Conservation (phyloP, 345 rosid species). For the Syzygium grande region DNA sequence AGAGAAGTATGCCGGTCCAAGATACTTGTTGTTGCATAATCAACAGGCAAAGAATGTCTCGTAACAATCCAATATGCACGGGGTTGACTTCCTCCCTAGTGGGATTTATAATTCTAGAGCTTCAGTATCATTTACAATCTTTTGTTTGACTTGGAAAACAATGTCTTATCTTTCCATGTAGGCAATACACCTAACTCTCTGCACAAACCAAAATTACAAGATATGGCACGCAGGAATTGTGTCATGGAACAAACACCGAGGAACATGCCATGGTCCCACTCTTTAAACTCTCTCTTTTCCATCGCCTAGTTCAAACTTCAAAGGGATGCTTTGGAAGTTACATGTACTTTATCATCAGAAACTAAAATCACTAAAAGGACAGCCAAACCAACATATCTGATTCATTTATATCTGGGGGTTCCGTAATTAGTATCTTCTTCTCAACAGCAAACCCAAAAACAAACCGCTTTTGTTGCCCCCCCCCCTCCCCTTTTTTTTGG, state of each 20-base stretch:
- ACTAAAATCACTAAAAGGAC: not conserved
- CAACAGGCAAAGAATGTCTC: not conserved
- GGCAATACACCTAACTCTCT: not conserved
- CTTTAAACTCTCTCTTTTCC: not conserved
- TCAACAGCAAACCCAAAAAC: not conserved
- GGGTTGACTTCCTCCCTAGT: not conserved
- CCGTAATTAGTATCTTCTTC: not conserved
- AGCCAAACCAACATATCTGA: not conserved
- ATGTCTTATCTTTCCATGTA: not conserved
- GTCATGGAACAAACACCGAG: not conserved
- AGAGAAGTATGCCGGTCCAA: not conserved
- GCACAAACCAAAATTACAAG: not conserved
- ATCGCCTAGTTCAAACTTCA: not conserved
- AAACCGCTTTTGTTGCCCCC: not conserved
- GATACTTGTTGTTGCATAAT: not conserved
- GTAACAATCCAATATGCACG: not conserved
- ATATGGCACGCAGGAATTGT: not conserved
- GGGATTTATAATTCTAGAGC: not conserved
- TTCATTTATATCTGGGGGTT: not conserved
- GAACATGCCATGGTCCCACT: not conserved
- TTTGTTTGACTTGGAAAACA: not conserved
- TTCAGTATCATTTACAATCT: not conserved
- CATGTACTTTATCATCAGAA: not conserved
- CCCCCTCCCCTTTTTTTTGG: not conserved
- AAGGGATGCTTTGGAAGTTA: not conserved